Evolutionary conservation across 2,329 filamentous ascomycete species (phyloP).

Genomic region (Ophiostoma ips): DNA sequence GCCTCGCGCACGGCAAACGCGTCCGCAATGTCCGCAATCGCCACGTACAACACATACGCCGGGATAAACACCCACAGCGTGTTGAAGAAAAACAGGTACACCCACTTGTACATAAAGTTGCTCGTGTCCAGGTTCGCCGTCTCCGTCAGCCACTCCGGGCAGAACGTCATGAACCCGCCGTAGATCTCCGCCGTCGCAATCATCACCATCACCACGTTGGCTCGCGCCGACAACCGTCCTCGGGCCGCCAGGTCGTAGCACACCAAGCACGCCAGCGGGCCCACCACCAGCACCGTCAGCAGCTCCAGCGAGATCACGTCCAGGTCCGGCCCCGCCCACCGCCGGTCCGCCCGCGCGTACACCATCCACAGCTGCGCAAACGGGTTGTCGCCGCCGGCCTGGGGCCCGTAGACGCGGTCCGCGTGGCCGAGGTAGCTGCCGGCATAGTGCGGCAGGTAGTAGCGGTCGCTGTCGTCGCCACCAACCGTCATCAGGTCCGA

Average conservation of each 20-base stretch:
- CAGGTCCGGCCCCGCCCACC: slow-evolving; percentile 51
- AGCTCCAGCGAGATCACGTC: slow-evolving; percentile 51
- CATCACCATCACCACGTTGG: slow-evolving; percentile 49
- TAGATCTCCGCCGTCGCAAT: slow-evolving; percentile 54
- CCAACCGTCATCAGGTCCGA: slow-evolving; percentile 19
- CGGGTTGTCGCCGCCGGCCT: slow-evolving; percentile 39
- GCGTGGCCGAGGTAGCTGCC: slow-evolving; percentile 34
- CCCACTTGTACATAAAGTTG: slow-evolving; percentile 56
- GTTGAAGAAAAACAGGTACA: slow-evolving; percentile 58
- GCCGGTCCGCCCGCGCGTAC: slow-evolving; percentile 47
- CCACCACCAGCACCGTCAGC: slow-evolving; percentile 49
- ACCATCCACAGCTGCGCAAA: slow-evolving; percentile 55
- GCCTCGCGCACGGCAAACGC: slow-evolving; percentile 32
- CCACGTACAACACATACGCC: slow-evolving; percentile 42
- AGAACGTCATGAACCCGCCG: slow-evolving; percentile 58
- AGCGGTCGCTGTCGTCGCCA: slow-evolving; percentile 20
- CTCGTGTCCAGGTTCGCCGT: slow-evolving; percentile 48
- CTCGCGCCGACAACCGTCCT: slow-evolving; percentile 31
- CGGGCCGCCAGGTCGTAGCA: slow-evolving; percentile 43
- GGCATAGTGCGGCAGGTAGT: slow-evolving; percentile 32
- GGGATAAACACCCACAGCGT: slow-evolving; percentile 53
- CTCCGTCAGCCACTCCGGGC: slow-evolving; percentile 52
- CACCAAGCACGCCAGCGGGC: slow-evolving; percentile 43
- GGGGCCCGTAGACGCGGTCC: slow-evolving; percentile 40
- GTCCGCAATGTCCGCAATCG: slow-evolving; percentile 38